Base-by-base conservation (phyloP, 2,329 filamentous ascomycete species). In the Pseudocercospora fijiensis region DNA sequence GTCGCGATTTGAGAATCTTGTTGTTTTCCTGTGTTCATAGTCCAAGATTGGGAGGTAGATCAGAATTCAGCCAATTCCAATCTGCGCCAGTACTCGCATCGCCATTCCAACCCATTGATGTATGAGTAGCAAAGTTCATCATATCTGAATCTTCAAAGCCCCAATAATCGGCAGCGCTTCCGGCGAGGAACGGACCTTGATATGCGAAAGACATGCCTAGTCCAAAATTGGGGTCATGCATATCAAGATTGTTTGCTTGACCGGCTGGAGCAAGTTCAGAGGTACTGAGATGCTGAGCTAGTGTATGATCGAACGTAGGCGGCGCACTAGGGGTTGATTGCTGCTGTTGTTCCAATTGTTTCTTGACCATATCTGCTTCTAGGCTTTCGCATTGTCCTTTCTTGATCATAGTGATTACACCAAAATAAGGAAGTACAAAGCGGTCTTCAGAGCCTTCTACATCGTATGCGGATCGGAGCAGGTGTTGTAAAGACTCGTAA, bases 381-480 rank as follows among this genome's bases (percentile, higher is more conserved):
- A 41, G 60, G 18, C 28, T 61, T 13, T 49, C 27, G 53, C 11
- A 26, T 4, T 20, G 28, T 51, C 20, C 24, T 8, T 49, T 41
- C 26, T 49, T 30, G 56, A 22, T 60, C 22, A 61, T 60, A 1
- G 57, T 37, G 6, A 65, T 24, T 7, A 57, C 62, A 4, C 57
- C 62, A 27, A 67, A 67, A 26, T 67, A 67, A 2, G 62, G 65
- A 10, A 65, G 30, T 6, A 67, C 60, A 52, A 16, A 18, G 11
- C n/a, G 24, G n/a, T 18, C 18, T 18, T 3, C 20, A n/a, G 45
- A 6, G 45, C 56, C 1, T 24, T 47, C 18, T 10, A 47, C 43
- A 47, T 47, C n/a, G 43, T 57, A 37, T 16, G 56, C 63, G 28
- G 53, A 59, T 13, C 30, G n/a, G 1, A 65, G 24, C 24, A 65